A percentile compares a stretch with the other conserved stretches of the same genome.
Conservation (phyloP, 345 rosid genomes). For the Salix dunnii region DNA sequence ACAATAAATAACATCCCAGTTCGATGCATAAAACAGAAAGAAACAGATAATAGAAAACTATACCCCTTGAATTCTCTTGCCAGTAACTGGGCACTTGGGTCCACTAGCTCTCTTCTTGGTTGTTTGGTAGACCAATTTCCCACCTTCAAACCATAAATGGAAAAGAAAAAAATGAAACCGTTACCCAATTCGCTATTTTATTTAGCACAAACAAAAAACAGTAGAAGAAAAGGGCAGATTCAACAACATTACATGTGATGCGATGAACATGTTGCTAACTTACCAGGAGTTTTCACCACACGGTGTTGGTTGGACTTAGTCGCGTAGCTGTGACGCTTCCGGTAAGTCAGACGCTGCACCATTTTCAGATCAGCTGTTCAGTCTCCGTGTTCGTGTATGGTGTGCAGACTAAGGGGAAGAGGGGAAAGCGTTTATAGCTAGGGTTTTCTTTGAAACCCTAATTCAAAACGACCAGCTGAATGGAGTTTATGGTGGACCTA, state of each 20-base stretch:
- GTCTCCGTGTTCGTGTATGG: neutral
- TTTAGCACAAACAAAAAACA: neutral
- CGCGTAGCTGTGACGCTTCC: constrained; percentile 90
- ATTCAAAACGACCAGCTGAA: neutral
- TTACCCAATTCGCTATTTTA: neutral
- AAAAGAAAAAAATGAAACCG: neutral
- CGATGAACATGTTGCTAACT: neutral
- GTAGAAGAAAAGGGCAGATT: neutral
- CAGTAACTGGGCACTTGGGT: constrained; percentile 34
- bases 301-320: constrained; percentile 91
- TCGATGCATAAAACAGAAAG: neutral
- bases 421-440: neutral
- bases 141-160: constrained; percentile 10
- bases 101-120: constrained; percentile 37
- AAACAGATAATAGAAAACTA: neutral
- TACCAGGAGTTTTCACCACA: constrained; percentile 90
- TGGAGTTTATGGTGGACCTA: neutral
- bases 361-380: constrained; percentile 26
- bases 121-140: constrained; percentile 31
- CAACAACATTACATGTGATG: neutral
- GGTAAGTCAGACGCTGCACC: constrained; percentile 90
- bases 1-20: neutral
- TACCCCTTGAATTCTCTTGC: constrained; percentile 40
- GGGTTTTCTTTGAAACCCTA: neutral
- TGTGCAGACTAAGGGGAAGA: neutral